Conservation (phyloP, 257 asterid species). For the Paulownia fortunei region DNA sequence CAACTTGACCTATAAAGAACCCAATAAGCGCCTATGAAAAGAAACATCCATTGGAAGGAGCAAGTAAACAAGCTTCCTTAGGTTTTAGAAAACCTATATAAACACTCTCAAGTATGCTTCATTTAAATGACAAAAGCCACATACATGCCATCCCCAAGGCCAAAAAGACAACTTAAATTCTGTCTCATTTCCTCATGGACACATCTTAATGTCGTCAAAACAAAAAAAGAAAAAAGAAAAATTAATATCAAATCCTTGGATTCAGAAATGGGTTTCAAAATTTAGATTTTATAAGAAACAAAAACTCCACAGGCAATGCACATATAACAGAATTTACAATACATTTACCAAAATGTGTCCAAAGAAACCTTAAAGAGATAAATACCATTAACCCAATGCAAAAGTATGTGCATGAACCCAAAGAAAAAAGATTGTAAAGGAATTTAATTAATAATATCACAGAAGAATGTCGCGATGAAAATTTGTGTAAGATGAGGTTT, state of each 20-base stretch:
- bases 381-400: constrained; percentile 8
- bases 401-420: not conserved
- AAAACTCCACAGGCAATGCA: not conserved
- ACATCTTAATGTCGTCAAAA: not conserved
- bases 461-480: not conserved
- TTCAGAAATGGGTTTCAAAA: not conserved
- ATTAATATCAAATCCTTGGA: constrained; percentile 14
- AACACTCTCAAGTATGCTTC: not conserved
- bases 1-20: not conserved
- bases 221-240: not conserved
- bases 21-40: not conserved
- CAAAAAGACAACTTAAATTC: constrained; percentile 4
- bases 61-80: constrained; percentile 6
- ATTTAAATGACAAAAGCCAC: constrained; percentile 3
- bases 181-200: not conserved
- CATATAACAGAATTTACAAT: not conserved
- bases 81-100: constrained; percentile 3
- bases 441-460: not conserved
- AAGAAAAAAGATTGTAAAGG: not conserved
- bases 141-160: not conserved
- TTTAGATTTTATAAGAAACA: not conserved
- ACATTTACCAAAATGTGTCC: not conserved
- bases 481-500: not conserved
- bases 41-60: constrained; percentile 7
- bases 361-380: not conserved